A percentile compares a stretch with the other conserved stretches of the same genome.
Conservation (phyloP, 345 rosid species). For the Rhizophora mangle region DNA sequence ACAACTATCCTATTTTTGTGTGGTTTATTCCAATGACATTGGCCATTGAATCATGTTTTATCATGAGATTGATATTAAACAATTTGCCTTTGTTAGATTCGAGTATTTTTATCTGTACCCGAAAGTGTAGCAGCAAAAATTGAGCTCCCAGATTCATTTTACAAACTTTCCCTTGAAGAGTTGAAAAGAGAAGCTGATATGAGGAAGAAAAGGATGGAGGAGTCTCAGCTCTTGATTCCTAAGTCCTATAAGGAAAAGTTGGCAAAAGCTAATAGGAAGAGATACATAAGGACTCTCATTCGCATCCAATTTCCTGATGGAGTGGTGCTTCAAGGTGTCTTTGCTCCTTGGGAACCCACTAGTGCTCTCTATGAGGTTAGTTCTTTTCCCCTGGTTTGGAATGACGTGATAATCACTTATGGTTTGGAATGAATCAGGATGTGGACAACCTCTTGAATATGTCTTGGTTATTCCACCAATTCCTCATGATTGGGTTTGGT, state of each 20-base stretch:
- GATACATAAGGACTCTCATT: conserved; percentile 59
- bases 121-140: conserved; percentile 83
- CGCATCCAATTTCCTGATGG: conserved; percentile 93
- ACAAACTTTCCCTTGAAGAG: conserved; percentile 72
- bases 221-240: conserved; percentile 86
- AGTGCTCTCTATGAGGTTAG: conserved; percentile 75
- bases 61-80: neutral
- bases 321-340: conserved; percentile 85
- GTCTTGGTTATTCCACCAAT: neutral
- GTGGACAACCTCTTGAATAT: no score
- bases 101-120: conserved; percentile 78
- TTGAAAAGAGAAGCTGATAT: conserved; percentile 74
- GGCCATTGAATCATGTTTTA: no score
- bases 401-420: neutral
- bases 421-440: neutral
- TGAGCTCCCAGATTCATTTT: conserved; percentile 86
- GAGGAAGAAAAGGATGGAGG: conserved; percentile 79
- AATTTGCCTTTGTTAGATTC: conserved; percentile 38
- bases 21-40: neutral
- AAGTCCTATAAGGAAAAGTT: conserved; percentile 84
- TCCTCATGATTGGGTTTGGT: no score
- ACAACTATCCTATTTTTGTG: neutral
- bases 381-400: neutral
- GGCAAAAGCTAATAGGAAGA: conserved; percentile 71
- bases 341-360: conserved; percentile 88